phyloP scores from a whole-genome alignment of 805 yeast genomes.

The Hagleromyces aurorensis region DNA sequence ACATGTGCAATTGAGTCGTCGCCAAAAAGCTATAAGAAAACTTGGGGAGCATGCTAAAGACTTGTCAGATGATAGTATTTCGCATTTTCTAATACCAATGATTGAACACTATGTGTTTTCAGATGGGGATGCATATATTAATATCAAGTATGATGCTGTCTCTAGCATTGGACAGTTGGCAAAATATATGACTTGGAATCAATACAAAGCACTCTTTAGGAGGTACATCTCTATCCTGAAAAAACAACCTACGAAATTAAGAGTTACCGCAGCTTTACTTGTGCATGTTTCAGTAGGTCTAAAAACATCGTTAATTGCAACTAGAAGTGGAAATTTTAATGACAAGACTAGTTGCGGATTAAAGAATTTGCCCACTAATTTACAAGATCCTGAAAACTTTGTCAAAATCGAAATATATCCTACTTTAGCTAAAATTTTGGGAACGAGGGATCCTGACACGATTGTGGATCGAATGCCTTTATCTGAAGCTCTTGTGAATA shows the following conservation, averaged over 20 bases:
- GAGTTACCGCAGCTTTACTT: conserved; percentile 51
- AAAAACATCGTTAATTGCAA: conserved; percentile 27
- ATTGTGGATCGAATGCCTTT: conserved; percentile 67
- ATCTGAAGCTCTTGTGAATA: conserved; percentile 69
- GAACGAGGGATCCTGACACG: conserved; percentile 69
- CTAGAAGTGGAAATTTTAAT: conserved; percentile 16
- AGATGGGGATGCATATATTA: conserved; percentile 49
- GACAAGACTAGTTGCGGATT: conserved; percentile 13
- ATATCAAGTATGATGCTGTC: conserved; percentile 59
- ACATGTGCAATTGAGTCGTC: conserved; percentile 79
- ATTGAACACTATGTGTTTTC: conserved; percentile 70
- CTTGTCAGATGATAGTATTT: conserved; percentile 49
- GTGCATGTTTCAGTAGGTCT: conserved; percentile 49
- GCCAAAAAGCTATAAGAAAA: conserved; percentile 74
- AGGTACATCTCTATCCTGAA: conserved; percentile 53
- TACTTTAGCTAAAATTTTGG: conserved; percentile 50
- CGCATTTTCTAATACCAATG: conserved; percentile 78
- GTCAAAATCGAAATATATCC: conserved; percentile 54
- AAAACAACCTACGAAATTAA: conserved; percentile 40
- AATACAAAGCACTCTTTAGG: conserved; percentile 64
- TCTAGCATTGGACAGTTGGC: conserved; percentile 53
- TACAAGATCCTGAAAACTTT: conserved; percentile 36
- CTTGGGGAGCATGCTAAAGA: conserved; percentile 41
- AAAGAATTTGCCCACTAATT: conserved; percentile 32
- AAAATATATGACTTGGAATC: conserved; percentile 62